Evolutionary conservation across 1,139 yeast genomes (phyloP).

Genomic region (Meyerozyma athensensis): DNA sequence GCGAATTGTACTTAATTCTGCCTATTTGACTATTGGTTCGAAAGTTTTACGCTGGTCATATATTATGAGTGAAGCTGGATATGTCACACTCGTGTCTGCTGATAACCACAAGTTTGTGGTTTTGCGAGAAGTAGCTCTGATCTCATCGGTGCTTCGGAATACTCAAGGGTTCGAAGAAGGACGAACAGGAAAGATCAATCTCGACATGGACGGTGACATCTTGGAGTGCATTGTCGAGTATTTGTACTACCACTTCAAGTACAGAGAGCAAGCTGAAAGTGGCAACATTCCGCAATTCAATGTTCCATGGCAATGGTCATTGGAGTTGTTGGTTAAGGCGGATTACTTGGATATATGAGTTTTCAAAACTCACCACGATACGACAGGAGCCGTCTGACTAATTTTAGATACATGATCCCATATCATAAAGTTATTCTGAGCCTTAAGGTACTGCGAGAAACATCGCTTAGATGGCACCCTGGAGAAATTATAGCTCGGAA

Average conservation of each 20-base stretch:
- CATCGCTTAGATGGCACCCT: too few relatives aligned
- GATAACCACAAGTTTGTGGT: conserved; percentile 68
- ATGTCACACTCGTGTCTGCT: conserved; percentile 67
- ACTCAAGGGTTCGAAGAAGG: conserved; percentile 61
- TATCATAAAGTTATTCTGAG: too few relatives aligned
- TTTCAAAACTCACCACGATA: too few relatives aligned
- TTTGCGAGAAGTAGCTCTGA: conserved; percentile 71
- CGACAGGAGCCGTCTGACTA: too few relatives aligned
- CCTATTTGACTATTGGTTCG: too few relatives aligned
- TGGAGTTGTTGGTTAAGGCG: conserved; percentile 87
- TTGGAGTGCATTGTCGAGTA: conserved; percentile 84
- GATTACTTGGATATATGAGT: conserved; percentile 72
- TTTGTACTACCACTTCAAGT: conserved; percentile 69
- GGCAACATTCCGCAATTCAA: conserved; percentile 77
- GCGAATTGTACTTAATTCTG: not conserved
- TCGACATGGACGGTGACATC: conserved; percentile 69
- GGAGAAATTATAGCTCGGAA: too few relatives aligned
- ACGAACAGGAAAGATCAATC: conserved; percentile 42
- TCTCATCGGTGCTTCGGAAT: conserved; percentile 75
- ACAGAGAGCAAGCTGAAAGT: conserved; percentile 52
- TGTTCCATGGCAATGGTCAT: conserved; percentile 89
- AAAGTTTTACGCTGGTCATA: too few relatives aligned
- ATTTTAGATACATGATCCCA: too few relatives aligned
- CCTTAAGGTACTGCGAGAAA: too few relatives aligned
- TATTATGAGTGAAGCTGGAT: conserved; percentile 19